These are phyloP conservation scores for Eucalyptus fibrosa DNA, from an alignment of 345 rosid genomes.

Conservation along the genomic window DNA sequence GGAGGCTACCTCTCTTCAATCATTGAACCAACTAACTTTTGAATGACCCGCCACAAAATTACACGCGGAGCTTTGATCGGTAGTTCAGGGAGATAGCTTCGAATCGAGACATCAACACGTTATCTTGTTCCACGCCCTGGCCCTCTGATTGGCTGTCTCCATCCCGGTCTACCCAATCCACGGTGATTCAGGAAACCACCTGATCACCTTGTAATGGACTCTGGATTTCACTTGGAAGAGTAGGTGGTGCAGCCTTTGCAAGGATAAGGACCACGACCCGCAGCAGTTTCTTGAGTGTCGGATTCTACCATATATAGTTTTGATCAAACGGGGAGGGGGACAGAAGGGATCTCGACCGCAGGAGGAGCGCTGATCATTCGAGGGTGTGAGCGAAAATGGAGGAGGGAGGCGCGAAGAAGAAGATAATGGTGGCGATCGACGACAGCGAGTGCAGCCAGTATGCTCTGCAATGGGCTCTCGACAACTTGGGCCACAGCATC, in stretches of 20 bases:
- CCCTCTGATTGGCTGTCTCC: neutral
- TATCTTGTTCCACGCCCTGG: neutral
- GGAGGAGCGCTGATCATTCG: neutral
- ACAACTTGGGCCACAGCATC: slow-evolving; percentile 23
- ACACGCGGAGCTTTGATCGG: neutral
- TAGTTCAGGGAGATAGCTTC: neutral
- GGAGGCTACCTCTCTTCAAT: neutral
- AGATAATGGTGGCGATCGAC: slow-evolving; percentile 71
- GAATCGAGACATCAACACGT: neutral
- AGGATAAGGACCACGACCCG: neutral
- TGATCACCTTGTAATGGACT: neutral
- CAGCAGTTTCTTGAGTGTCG: neutral
- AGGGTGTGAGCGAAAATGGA: neutral
- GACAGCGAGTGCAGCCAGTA: slow-evolving; percentile 60
- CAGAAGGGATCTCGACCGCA: neutral
- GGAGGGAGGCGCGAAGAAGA: slow-evolving; percentile 26
- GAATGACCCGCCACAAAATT: neutral
- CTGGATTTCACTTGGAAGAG: neutral
- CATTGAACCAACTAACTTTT: neutral
- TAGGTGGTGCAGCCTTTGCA: neutral
- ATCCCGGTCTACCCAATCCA: neutral
- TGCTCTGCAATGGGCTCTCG: slow-evolving; percentile 57
- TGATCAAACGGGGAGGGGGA: neutral
- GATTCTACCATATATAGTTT: neutral
- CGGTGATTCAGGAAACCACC: neutral